phyloP scores from a whole-genome alignment of 202 grass and related monocot species.

The Panicum virgatum region DNA sequence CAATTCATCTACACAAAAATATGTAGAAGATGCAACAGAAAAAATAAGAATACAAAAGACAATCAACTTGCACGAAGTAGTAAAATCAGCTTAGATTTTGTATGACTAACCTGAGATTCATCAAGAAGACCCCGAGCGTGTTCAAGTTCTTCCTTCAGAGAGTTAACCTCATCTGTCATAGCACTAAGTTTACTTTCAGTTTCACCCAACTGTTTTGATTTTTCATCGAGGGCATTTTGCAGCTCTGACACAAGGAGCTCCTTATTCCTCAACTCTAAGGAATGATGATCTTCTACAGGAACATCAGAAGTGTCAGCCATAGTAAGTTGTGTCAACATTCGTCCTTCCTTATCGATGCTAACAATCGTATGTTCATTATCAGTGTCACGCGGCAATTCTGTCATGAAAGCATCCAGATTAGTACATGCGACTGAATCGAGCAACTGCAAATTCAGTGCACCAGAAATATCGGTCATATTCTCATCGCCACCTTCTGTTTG shows the following conservation, averaged over 20 bases:
- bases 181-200: constrained; percentile 65
- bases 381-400: constrained; percentile 44
- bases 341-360: constrained; percentile 55
- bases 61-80: constrained; percentile 16
- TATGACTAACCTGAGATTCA: constrained; percentile 82
- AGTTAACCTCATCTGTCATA: constrained; percentile 58
- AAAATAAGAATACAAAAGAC: constrained; percentile 15
- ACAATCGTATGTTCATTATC: constrained; percentile 58
- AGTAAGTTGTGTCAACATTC: constrained; percentile 45
- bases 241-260: constrained; percentile 60
- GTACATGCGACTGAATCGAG: constrained; percentile 46
- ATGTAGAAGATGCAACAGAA: constrained; percentile 3
- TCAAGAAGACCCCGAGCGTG: constrained; percentile 71
- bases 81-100: constrained; percentile 28
- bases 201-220: constrained; percentile 70
- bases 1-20: constrained; percentile 77
- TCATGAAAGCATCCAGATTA: constrained; percentile 75
- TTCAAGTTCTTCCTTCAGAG: constrained; percentile 74
- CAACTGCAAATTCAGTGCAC: constrained; percentile 64
- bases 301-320: constrained; percentile 45
- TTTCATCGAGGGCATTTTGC: constrained; percentile 61
- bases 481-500: constrained; percentile 91
- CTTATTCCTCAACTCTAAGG: constrained; percentile 52
- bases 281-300: constrained; percentile 47
- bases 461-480: constrained; percentile 88